Percentiles rank a stretch among this genome's conserved stretches.
Conservation (phyloP, 1,284 basidiomycete genomes). For the Cerioporus squamosus region DNA sequence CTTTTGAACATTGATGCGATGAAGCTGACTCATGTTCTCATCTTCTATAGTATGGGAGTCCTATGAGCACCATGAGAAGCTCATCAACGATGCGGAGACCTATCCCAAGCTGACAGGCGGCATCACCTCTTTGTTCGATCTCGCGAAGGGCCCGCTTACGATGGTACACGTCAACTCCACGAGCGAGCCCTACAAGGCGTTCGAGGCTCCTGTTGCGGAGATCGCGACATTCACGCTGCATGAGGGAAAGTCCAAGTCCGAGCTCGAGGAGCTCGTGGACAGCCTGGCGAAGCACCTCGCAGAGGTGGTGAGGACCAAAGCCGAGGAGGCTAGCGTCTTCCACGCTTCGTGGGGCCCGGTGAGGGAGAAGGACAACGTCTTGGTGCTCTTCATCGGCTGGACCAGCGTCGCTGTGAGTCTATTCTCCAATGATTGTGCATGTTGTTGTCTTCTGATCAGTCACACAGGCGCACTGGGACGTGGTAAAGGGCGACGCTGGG, state of each 20-base stretch:
- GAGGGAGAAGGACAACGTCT: conserved; percentile 20
- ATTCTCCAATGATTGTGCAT: not conserved
- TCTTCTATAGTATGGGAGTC: conserved; percentile 26
- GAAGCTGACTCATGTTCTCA: not conserved
- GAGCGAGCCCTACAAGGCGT: conserved; percentile 26
- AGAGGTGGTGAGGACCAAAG: conserved; percentile 10
- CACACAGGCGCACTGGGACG: conserved; percentile 19
- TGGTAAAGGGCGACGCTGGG: conserved; percentile 15
- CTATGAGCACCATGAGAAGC: conserved; percentile 21
- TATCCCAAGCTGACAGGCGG: conserved; percentile 17
- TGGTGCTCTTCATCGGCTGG: conserved; percentile 27
- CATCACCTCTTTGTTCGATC: conserved; percentile 3
- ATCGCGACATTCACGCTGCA: conserved; percentile 22
- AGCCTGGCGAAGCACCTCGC: conserved; percentile 16
- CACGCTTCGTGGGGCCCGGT: conserved; percentile 24
- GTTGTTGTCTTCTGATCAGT: not conserved
- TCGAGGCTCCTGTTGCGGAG: conserved; percentile 28
- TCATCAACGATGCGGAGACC: conserved; percentile 17
- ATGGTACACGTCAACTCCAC: conserved; percentile 25
- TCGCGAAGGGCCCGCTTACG: not conserved
- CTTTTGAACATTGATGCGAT: not conserved
- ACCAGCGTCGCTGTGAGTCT: conserved; percentile 25
- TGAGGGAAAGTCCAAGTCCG: conserved; percentile 18
- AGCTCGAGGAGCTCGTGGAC: conserved; percentile 13
- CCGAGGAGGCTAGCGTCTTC: conserved; percentile 11